phyloP scores from a whole-genome alignment of 2,329 filamentous ascomycete genomes.

The Polytolypa hystricis region DNA sequence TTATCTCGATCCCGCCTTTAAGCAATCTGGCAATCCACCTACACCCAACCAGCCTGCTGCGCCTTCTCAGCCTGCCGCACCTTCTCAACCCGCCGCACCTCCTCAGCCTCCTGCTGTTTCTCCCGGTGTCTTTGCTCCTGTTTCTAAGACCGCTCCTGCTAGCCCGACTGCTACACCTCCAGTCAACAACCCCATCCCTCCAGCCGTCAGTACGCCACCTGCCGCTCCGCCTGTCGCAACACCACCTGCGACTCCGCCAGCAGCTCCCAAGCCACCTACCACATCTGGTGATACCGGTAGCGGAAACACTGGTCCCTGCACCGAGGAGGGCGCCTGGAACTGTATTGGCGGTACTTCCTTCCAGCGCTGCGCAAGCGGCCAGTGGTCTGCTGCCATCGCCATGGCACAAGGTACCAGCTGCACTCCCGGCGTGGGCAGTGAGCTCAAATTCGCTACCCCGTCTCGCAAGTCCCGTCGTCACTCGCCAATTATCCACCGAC shows the following conservation, averaged over 20 bases:
- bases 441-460: conserved; percentile 18
- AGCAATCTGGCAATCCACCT: conserved; percentile 11
- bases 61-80: conserved; percentile 1
- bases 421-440: conserved; percentile 24
- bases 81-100: background rate
- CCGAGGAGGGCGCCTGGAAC: conserved; percentile 46
- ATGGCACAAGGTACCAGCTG: conserved; percentile 48
- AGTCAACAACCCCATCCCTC: background rate
- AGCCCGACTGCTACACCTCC: background rate
- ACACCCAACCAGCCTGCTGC: background rate
- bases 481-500: conserved; percentile 20
- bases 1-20: conserved; percentile 9
- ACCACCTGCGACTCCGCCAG: conserved; percentile 4
- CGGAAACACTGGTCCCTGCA: conserved; percentile 27
- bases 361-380: conserved; percentile 52
- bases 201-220: background rate
- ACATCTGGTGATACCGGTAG: conserved; percentile 6
- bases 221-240: conserved; percentile 11
- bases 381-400: conserved; percentile 40
- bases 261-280: conserved; percentile 4
- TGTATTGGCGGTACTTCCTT: conserved; percentile 46
- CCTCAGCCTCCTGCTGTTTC: background rate
- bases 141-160: background rate
- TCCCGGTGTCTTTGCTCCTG: background rate
- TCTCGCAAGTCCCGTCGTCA: conserved; percentile 16